Conservation (phyloP, 139 green algal genomes). For the Chlamydomonas eustigma region DNA sequence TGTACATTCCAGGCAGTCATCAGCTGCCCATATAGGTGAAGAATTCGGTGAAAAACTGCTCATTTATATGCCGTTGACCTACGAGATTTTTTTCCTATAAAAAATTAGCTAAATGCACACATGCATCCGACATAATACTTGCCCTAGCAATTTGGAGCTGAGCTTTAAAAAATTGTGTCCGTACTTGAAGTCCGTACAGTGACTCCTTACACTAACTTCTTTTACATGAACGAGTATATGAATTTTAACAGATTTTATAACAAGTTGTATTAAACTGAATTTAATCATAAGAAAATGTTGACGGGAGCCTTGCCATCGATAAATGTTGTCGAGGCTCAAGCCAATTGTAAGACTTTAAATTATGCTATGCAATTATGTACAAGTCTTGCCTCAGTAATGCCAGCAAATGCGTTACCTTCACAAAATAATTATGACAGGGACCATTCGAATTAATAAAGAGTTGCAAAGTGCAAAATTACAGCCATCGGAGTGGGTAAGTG, state of each 20-base stretch:
- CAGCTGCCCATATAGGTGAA: background rate
- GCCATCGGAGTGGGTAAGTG: background rate
- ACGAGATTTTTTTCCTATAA: too few relatives aligned
- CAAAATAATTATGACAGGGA: background rate
- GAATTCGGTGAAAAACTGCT: too few relatives aligned
- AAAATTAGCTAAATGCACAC: too few relatives aligned
- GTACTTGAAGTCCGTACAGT: background rate
- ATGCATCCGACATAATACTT: too few relatives aligned
- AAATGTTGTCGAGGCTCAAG: background rate
- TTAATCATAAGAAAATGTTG: too few relatives aligned
- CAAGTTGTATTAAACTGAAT: background rate
- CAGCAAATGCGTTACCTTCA: background rate
- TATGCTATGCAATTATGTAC: background rate
- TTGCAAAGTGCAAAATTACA: background rate
- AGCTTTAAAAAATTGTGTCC: background rate
- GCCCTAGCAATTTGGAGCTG: background rate
- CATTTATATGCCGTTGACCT: too few relatives aligned
- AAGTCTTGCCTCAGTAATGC: too few relatives aligned
- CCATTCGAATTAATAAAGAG: background rate
- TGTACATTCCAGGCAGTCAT: background rate
- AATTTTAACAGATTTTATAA: background rate
- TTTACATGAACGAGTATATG: background rate
- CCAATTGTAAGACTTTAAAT: background rate
- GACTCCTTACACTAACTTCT: background rate
- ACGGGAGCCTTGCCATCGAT: background rate